phyloP scores from a whole-genome alignment of 345 rosid genomes.

The Alliaria petiolata region DNA sequence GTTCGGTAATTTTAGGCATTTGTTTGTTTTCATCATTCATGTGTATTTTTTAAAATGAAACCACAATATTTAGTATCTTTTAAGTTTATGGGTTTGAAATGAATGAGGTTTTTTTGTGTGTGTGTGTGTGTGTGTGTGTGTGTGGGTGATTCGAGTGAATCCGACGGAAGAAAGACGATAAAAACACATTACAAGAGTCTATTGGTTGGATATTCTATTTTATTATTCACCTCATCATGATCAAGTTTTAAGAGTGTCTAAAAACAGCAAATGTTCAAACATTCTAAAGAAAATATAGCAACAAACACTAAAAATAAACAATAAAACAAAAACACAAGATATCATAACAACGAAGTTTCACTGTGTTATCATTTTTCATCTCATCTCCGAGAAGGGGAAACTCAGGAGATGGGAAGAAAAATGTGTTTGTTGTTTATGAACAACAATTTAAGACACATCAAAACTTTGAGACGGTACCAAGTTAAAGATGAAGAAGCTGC shows the following conservation, averaged over 20 bases:
- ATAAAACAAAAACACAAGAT: background rate
- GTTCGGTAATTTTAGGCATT: too few relatives aligned
- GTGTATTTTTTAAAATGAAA: too few relatives aligned
- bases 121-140: too few relatives aligned
- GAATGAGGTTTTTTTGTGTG: too few relatives aligned
- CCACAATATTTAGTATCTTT: too few relatives aligned
- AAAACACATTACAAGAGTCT: too few relatives aligned
- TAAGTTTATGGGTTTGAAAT: too few relatives aligned
- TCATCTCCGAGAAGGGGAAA: background rate
- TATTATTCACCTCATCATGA: too few relatives aligned
- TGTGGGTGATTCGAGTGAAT: too few relatives aligned
- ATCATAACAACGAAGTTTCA: background rate
- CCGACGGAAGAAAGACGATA: too few relatives aligned
- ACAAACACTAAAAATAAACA: slow-evolving; percentile 23
- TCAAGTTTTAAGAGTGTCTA: background rate
- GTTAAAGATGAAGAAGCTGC: slow-evolving; percentile 22
- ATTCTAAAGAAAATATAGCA: slow-evolving; percentile 1
- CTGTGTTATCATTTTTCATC: background rate
- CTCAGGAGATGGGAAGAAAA: slow-evolving; percentile 15
- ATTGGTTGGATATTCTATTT: too few relatives aligned
- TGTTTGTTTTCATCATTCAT: too few relatives aligned
- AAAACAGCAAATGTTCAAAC: slow-evolving; percentile 6
- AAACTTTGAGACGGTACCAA: background rate
- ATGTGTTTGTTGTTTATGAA: background rate
- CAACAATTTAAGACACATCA: slow-evolving; percentile 3